phyloP scores from a whole-genome alignment of 2,329 filamentous ascomycete species.

The Chaetothyriales sp. region DNA sequence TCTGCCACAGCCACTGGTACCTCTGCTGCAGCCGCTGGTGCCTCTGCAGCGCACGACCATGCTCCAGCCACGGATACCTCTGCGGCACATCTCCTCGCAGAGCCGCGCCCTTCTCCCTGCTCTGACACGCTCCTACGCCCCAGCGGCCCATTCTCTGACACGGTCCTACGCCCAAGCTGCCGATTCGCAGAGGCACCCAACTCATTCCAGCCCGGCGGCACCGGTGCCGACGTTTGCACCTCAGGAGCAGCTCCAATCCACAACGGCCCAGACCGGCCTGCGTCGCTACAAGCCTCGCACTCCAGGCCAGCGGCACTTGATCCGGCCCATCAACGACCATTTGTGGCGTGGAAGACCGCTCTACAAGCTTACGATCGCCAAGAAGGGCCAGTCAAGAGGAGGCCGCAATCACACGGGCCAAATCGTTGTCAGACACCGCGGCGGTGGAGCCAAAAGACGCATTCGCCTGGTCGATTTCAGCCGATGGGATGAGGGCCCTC shows the following conservation, averaged over 20 bases:
- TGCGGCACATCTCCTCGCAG: conserved; percentile 18
- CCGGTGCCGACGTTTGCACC: conserved; percentile 3
- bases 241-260: conserved; percentile 12
- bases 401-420: conserved; percentile 78
- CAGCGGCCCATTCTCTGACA: conserved; percentile 20
- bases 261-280: conserved; percentile 39
- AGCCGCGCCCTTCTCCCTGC: conserved; percentile 6
- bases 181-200: conserved; percentile 32
- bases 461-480: conserved; percentile 86
- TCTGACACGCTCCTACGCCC: conserved; percentile 13
- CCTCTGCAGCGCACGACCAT: conserved; percentile 29
- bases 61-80: conserved; percentile 53
- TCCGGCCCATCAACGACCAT: conserved; percentile 87
- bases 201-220: conserved; percentile 35
- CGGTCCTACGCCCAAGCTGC: conserved; percentile 16
- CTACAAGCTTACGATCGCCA: conserved; percentile 71
- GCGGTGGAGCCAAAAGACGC: conserved; percentile 81
- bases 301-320: conserved; percentile 80
- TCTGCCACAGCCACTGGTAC: too few relatives aligned
- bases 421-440: conserved; percentile 80
- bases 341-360: conserved; percentile 87
- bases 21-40: too few relatives aligned
- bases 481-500: conserved; percentile 63
- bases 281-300: conserved; percentile 89
- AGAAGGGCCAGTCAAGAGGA: conserved; percentile 85